Percentiles rank a stretch among this genome's conserved stretches.
Evolutionary conservation across 1,284 basidiomycete species (phyloP).

Genomic region (Pulveroboletus sp.): DNA sequence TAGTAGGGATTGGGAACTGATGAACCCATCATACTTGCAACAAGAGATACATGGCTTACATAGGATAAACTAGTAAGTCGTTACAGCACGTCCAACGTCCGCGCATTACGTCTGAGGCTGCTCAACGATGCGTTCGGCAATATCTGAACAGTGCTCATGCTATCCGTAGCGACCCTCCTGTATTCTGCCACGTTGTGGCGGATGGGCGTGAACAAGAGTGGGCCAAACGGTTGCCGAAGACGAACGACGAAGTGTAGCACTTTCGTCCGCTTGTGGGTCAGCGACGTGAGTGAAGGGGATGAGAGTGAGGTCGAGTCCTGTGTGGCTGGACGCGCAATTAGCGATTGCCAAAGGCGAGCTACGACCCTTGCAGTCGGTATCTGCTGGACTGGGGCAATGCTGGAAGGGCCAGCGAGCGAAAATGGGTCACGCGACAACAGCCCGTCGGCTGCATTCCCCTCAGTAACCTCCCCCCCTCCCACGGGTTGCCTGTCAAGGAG

Average conservation of each 20-base stretch:
- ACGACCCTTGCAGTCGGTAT: background rate
- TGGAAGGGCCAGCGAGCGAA: too few species aligned
- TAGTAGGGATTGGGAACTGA: too few species aligned
- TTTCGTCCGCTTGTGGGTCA: background rate
- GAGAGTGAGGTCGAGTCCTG: background rate
- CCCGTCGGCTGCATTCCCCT: background rate
- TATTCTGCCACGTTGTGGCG: background rate
- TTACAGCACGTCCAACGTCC: background rate
- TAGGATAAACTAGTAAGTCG: too few species aligned
- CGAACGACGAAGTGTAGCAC: background rate
- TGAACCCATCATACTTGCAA: too few species aligned
- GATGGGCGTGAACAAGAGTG: background rate
- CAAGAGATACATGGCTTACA: too few species aligned
- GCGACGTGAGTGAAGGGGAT: background rate
- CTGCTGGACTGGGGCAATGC: background rate
- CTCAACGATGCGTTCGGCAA: background rate
- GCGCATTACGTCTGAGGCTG: background rate
- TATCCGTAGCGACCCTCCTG: conserved; percentile 1
- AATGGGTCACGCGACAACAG: too few species aligned
- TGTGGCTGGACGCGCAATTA: background rate
- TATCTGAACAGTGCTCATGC: background rate
- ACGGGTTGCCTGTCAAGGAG: too few species aligned
- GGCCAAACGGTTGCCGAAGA: background rate
- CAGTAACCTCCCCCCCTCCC: background rate
- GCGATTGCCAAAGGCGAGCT: background rate